Conservation (phyloP, 164 flowering plant genomes). For the Buxus sempervirens region DNA sequence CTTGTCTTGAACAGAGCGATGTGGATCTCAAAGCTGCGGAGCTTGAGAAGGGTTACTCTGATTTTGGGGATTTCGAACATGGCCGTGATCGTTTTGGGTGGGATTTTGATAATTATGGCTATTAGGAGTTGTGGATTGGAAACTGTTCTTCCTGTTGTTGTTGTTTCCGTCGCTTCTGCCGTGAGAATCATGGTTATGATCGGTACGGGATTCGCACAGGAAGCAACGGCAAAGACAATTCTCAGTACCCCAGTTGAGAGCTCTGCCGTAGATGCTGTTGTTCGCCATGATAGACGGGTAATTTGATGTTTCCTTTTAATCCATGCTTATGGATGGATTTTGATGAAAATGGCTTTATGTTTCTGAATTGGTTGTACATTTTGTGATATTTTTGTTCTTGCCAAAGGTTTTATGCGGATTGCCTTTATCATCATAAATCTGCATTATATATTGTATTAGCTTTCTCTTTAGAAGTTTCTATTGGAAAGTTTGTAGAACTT, state of each 20-base stretch:
- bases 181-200: constrained; percentile 42
- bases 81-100: constrained; percentile 32
- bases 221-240: constrained; percentile 49
- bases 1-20: constrained; percentile 8
- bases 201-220: constrained; percentile 51
- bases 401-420: no score
- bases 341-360: not conserved
- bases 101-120: constrained; percentile 15
- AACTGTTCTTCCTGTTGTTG: constrained; percentile 21
- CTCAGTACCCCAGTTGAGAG: constrained; percentile 26
- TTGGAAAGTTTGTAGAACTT: no score
- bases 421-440: no score
- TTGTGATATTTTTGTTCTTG: not conserved
- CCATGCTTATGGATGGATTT: not conserved
- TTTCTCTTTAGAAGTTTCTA: no score
- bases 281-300: constrained; percentile 67
- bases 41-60: constrained; percentile 34
- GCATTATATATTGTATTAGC: no score
- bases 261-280: constrained; percentile 32
- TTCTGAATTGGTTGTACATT: not conserved
- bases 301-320: not conserved
- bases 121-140: constrained; percentile 23
- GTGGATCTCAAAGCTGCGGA: constrained; percentile 26
- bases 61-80: constrained; percentile 37
- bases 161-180: constrained; percentile 28